A percentile compares a stretch with the other conserved stretches of the same genome.
These are phyloP conservation scores for Xanthoconium stramineum DNA, from an alignment of 768 basidiomycete species.

Conservation along the genomic window DNA sequence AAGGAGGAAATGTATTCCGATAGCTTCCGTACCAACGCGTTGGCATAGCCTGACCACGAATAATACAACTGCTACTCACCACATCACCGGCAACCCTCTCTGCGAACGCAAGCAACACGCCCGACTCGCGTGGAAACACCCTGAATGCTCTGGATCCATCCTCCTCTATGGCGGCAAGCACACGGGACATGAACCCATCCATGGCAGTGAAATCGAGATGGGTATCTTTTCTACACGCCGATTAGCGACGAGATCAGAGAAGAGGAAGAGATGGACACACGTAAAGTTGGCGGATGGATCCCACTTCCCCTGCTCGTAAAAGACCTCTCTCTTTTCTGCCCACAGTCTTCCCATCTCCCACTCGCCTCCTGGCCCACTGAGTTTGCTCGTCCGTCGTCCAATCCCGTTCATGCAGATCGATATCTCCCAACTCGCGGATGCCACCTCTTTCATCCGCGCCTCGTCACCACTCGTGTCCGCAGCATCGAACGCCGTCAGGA, in stretches of 20 bases:
- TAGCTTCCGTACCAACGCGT: slow-evolving; percentile 44
- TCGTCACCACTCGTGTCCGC: slow-evolving; percentile 76
- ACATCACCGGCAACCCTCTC: slow-evolving; percentile 86
- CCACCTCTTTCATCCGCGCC: slow-evolving; percentile 72
- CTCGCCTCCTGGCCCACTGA: slow-evolving; percentile 33
- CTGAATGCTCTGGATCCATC: slow-evolving; percentile 80
- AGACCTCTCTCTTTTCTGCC: slow-evolving; percentile 93
- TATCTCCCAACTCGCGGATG: slow-evolving; percentile 37
- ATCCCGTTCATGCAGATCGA: neutral
- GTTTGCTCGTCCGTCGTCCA: neutral
- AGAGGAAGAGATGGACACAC: slow-evolving; percentile 36
- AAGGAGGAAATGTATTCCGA: slow-evolving; percentile 83
- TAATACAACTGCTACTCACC: slow-evolving; percentile 40
- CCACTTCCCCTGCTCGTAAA: slow-evolving; percentile 83
- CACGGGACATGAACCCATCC: slow-evolving; percentile 81
- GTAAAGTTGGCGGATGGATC: slow-evolving; percentile 80
- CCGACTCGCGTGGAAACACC: slow-evolving; percentile 79
- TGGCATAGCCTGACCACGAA: slow-evolving; percentile 1
- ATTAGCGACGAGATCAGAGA: neutral
- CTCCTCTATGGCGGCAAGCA: slow-evolving; percentile 61
- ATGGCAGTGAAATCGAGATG: slow-evolving; percentile 86
- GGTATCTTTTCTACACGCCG: slow-evolving; percentile 42
- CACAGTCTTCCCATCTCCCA: slow-evolving; percentile 96
- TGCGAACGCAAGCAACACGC: slow-evolving; percentile 77
- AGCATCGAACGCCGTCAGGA: slow-evolving; percentile 87